phyloP scores from a whole-genome alignment of 73 alveolate genomes.

The Paramecium caudatum region DNA sequence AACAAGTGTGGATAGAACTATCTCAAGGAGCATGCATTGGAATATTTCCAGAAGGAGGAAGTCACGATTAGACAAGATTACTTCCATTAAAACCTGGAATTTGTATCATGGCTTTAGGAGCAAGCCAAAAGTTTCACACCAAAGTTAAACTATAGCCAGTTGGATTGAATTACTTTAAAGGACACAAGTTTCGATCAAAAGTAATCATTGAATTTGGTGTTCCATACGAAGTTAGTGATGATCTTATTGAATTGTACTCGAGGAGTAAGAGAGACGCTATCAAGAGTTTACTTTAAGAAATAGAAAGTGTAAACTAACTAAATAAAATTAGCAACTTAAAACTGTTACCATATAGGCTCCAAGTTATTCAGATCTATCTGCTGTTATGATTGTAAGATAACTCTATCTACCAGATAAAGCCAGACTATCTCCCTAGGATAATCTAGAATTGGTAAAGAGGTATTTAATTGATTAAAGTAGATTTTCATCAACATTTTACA shows the following conservation, averaged over 20 bases:
- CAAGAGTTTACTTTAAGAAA: slow-evolving; percentile 82
- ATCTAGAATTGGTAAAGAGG: slow-evolving; percentile 82
- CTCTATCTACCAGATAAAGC: slow-evolving; percentile 88
- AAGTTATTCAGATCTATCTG: slow-evolving; percentile 87
- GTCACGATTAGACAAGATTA: slow-evolving; percentile 95
- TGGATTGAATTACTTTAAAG: slow-evolving; percentile 94
- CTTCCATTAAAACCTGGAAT: slow-evolving; percentile 97
- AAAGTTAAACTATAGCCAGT: slow-evolving; percentile 91
- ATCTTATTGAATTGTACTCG: slow-evolving; percentile 83
- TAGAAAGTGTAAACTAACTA: slow-evolving; percentile 80
- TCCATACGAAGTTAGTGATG: slow-evolving; percentile 93
- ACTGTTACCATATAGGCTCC: slow-evolving; percentile 94
- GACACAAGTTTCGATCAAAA: slow-evolving; percentile 94
- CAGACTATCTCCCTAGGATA: slow-evolving; percentile 81
- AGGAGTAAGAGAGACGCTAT: slow-evolving; percentile 90
- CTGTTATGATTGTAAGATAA: slow-evolving; percentile 86
- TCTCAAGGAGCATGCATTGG: slow-evolving; percentile 91
- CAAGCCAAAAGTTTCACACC: slow-evolving; percentile 90
- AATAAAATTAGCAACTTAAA: slow-evolving; percentile 80
- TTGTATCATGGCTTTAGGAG: slow-evolving; percentile 96
- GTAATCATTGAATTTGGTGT: slow-evolving; percentile 92
- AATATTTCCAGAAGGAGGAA: slow-evolving; percentile 99
- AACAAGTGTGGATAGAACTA: slow-evolving; percentile 87
- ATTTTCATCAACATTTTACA: slow-evolving; percentile 86
- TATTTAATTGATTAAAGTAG: slow-evolving; percentile 41